These are phyloP conservation scores for Blakeslea trispora DNA, from an alignment of 371 early-diverging fungal genomes.

Conservation along the genomic window DNA sequence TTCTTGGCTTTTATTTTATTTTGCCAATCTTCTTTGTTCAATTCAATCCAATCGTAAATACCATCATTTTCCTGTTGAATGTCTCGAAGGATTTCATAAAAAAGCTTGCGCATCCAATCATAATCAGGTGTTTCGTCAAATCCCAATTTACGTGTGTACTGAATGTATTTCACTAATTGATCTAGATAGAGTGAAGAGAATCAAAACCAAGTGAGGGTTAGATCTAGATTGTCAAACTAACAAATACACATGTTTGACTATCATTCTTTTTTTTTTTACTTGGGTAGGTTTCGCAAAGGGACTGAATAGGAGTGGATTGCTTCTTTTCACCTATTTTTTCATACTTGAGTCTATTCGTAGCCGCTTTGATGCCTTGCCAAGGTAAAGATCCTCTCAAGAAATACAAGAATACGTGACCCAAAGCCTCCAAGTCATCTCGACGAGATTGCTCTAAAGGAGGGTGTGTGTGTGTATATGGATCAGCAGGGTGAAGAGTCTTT, in stretches of 20 bases:
- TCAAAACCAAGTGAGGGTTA: neutral
- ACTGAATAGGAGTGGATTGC: conserved; percentile 66
- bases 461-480: too few species aligned
- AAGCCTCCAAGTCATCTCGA: conserved; percentile 91
- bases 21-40: conserved; percentile 56
- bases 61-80: conserved; percentile 77
- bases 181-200: conserved; percentile 3
- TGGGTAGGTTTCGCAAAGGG: conserved; percentile 77
- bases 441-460: conserved; percentile 94
- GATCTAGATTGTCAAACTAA: too few species aligned
- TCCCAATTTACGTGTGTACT: conserved; percentile 79
- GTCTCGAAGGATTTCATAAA: conserved; percentile 73
- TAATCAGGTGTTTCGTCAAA: conserved; percentile 54
- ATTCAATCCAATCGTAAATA: conserved; percentile 90
- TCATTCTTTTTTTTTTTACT: conserved; percentile 21
- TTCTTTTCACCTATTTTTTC: conserved; percentile 92
- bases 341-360: conserved; percentile 89
- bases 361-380: conserved; percentile 93
- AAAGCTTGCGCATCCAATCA: conserved; percentile 74
- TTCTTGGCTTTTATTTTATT: neutral
- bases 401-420: conserved; percentile 94
- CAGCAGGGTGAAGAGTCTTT: too few species aligned
- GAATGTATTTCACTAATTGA: conserved; percentile 85
- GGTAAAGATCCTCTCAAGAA: conserved; percentile 89
- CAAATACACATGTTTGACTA: too few species aligned